A percentile compares a stretch with the other conserved stretches of the same genome.
These are phyloP conservation scores for Pythium chondricola DNA, from an alignment of 352 stramenopile species.

Conservation along the genomic window DNA sequence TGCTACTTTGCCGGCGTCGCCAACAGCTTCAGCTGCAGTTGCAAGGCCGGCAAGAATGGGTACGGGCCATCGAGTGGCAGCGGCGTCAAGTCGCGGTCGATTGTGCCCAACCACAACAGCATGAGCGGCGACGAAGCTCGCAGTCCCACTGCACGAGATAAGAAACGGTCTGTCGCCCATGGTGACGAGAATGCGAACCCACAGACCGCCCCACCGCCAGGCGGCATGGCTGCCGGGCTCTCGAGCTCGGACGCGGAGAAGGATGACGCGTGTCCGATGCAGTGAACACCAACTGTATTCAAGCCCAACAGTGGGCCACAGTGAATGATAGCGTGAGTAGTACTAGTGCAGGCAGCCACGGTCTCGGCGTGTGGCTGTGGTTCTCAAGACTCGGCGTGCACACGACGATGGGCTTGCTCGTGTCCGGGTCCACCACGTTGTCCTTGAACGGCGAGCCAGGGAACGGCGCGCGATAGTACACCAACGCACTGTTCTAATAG, in stretches of 20 bases:
- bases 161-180: neutral
- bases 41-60: conserved; percentile 30
- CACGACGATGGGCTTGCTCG: conserved; percentile 62
- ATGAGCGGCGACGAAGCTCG: neutral
- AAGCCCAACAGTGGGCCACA: neutral
- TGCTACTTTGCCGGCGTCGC: conserved; percentile 83
- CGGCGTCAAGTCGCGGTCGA: conserved; percentile 37
- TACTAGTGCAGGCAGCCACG: neutral
- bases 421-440: conserved; percentile 64
- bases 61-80: conserved; percentile 8
- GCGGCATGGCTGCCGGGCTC: conserved; percentile 16
- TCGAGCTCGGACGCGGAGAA: conserved; percentile 36
- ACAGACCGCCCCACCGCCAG: conserved; percentile 1
- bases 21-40: conserved; percentile 81
- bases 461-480: conserved; percentile 77
- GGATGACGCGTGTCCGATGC: conserved; percentile 59
- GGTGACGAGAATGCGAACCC: conserved; percentile 27
- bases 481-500: conserved; percentile 56
- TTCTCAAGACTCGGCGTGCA: conserved; percentile 84
- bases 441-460: conserved; percentile 75
- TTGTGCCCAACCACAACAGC: conserved; percentile 29
- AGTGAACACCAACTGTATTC: conserved; percentile 27
- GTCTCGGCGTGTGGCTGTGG: neutral
- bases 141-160: too few relatives aligned
- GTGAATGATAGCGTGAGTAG: neutral